Conservation (phyloP, 495 filamentous ascomycete genomes). For the Penicillium waksmanii region DNA sequence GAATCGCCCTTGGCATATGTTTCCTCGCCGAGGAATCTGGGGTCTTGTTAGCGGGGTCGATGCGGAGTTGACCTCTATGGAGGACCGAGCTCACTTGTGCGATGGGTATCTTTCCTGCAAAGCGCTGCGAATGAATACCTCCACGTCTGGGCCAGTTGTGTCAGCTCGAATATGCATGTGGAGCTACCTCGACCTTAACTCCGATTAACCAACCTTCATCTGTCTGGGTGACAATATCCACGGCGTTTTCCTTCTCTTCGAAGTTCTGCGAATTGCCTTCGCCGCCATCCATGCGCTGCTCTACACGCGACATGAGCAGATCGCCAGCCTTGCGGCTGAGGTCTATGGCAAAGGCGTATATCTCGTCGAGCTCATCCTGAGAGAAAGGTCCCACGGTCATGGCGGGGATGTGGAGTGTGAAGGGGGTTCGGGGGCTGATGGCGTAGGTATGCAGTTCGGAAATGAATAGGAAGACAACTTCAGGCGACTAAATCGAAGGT, state of each 20-base stretch:
- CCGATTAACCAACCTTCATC: constrained; percentile 58
- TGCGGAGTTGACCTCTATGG: neutral
- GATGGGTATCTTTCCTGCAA: constrained; percentile 60
- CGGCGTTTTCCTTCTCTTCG: constrained; percentile 65
- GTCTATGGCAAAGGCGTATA: constrained; percentile 67
- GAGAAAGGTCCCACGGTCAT: constrained; percentile 29
- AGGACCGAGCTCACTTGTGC: constrained; percentile 56
- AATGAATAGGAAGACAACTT: neutral
- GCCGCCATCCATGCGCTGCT: constrained; percentile 42
- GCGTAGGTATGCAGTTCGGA: neutral
- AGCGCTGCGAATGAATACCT: constrained; percentile 62
- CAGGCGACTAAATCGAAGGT: neutral
- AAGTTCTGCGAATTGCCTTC: constrained; percentile 29
- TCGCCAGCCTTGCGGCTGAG: constrained; percentile 66
- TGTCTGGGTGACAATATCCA: constrained; percentile 73
- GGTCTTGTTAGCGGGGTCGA: neutral
- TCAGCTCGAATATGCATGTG: constrained; percentile 36
- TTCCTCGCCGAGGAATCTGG: constrained; percentile 73
- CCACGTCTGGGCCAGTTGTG: constrained; percentile 55
- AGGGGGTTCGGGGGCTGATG: neutral
- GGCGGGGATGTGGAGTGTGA: neutral
- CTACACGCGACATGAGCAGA: constrained; percentile 56
- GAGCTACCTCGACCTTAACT: neutral
- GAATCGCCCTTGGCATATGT: constrained; percentile 62
- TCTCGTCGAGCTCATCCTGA: constrained; percentile 56